Evolutionary conservation across 306 rosid genomes (phyloP), one percentile per base, ranked within the genome.

Genomic region (Medicago lupulina): DNA sequence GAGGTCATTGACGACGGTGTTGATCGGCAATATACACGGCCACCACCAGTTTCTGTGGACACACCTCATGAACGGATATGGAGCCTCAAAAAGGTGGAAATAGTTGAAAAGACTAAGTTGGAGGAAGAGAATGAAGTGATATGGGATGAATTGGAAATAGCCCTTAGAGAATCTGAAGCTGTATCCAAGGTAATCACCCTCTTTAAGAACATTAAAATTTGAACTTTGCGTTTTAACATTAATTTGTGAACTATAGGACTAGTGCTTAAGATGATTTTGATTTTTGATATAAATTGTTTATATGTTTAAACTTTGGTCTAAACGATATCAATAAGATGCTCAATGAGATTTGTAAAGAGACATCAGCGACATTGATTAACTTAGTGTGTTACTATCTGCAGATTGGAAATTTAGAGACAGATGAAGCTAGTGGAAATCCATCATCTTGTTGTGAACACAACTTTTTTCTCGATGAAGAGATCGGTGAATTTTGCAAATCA

Each of bases 401-500:
- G 44, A 40, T 40, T 40, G 44, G 44, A 40, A 40, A 40, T 40
- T 1, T 40, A 8, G 44, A 9, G 44, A 40, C 10, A 40, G 8
- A 39, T 17, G 82, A 66, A 65, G 43, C 18, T 31, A 31, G 6
- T 12, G 11, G 44, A 40, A 40, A 3, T 8, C 11, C 3, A 40
- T 28, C 19, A 15, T 18, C 9, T 16, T 2, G 3, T 19, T 84
- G 87, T 65, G 73, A 70, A 21, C 87, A 84, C 16, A 46, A 67
- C 6, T 5, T 59, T 0, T 2, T 0, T 25, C 28, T 46, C 8
- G 69, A 84, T 9, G 84, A 80, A 18, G 21, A 84, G 62, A 76
- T 76, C 16, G 87, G 87, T 21, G 36, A 19, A 7, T 12, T 14
- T 5, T 84, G 87, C 82, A 71, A 8, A 60, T 4, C 4, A 17